phyloP scores from a whole-genome alignment of 768 basidiomycete genomes.

The Fomitopsis pulvina region DNA sequence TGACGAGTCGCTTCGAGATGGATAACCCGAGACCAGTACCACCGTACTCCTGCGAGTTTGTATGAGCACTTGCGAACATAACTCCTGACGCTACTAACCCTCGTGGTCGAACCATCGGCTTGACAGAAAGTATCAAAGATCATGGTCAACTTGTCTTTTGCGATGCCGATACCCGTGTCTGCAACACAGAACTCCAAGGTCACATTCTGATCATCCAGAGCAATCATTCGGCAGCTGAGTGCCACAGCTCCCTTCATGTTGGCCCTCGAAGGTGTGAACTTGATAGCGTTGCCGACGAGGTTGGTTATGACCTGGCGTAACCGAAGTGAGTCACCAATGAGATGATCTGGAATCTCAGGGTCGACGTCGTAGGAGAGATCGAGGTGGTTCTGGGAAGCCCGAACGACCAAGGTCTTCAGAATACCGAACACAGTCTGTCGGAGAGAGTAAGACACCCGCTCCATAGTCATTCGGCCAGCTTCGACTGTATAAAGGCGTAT shows the following conservation, averaged over 20 bases:
- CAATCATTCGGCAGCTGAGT: constrained; percentile 74
- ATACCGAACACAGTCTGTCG: constrained; percentile 97
- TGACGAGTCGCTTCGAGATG: constrained; percentile 95
- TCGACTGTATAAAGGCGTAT: constrained; percentile 67
- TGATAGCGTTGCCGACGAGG: constrained; percentile 92
- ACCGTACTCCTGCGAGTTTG: constrained; percentile 72
- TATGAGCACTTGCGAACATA: background rate
- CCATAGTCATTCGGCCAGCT: constrained; percentile 99
- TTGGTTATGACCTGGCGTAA: constrained; percentile 95
- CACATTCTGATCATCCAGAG: constrained; percentile 74
- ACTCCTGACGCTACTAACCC: constrained; percentile 33
- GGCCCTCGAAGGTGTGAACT: constrained; percentile 85
- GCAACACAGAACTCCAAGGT: constrained; percentile 96
- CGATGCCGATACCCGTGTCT: constrained; percentile 98
- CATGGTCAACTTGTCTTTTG: constrained; percentile 94
- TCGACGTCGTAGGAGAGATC: constrained; percentile 96
- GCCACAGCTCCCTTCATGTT: constrained; percentile 84
- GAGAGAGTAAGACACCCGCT: constrained; percentile 95
- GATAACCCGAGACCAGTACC: constrained; percentile 95
- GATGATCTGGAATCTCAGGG: constrained; percentile 91
- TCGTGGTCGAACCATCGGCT: constrained; percentile 95
- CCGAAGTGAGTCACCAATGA: constrained; percentile 93
- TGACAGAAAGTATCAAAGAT: constrained; percentile 99
- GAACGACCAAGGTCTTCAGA: constrained; percentile 95
- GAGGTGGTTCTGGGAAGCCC: constrained; percentile 93